These are phyloP conservation scores for Aspergillus asperescens DNA, from an alignment of 495 filamentous ascomycete species.

Conservation along the genomic window DNA sequence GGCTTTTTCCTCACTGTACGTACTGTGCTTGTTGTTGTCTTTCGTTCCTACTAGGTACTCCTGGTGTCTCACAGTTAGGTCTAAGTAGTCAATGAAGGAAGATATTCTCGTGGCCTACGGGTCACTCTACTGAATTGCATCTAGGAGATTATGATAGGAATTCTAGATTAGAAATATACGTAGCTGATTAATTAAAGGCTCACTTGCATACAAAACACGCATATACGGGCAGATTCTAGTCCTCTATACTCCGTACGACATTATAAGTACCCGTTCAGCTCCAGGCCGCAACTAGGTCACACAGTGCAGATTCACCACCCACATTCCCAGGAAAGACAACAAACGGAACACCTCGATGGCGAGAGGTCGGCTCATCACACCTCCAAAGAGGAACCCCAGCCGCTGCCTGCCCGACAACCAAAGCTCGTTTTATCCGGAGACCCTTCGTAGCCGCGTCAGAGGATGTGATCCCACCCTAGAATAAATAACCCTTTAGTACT, in stretches of 20 bases:
- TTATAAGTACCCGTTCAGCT: constrained; percentile 14
- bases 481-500: background rate
- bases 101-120: constrained; percentile 21
- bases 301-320: constrained; percentile 44
- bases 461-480: constrained; percentile 48
- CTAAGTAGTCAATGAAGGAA: constrained; percentile 20
- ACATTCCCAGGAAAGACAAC: constrained; percentile 57
- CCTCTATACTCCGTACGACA: background rate
- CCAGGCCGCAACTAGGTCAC: constrained; percentile 37
- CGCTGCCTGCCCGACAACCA: constrained; percentile 49
- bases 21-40: constrained; percentile 12
- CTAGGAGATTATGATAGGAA: too few species aligned
- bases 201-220: too few species aligned
- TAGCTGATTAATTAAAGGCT: too few species aligned
- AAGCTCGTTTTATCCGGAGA: constrained; percentile 46
- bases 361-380: constrained; percentile 45
- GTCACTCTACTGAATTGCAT: constrained; percentile 2
- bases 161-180: too few species aligned
- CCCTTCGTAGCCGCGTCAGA: constrained; percentile 51
- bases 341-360: constrained; percentile 44
- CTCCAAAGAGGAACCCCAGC: constrained; percentile 53
- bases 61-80: constrained; percentile 18
- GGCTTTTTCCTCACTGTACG: constrained; percentile 19
- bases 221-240: too few species aligned
- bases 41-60: constrained; percentile 5